A percentile compares a stretch with the other conserved stretches of the same genome.
Evolutionary conservation across 2,329 filamentous ascomycete genomes (phyloP).

Genomic region (Paracorniculantispora psalliotae): DNA sequence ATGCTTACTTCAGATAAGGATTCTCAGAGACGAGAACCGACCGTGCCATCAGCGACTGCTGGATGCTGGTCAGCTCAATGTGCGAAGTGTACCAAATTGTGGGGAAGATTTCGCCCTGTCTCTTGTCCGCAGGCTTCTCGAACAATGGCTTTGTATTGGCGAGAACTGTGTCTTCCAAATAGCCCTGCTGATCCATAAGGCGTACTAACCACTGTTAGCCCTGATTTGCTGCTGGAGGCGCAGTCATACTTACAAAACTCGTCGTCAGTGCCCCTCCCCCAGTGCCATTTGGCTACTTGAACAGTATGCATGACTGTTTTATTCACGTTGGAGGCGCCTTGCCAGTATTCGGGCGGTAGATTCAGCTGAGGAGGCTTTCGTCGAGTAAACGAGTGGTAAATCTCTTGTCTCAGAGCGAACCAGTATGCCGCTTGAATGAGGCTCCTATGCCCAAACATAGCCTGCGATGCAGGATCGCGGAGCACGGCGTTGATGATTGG

Average conservation of each 20-base stretch:
- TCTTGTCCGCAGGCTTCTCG: slow-evolving; percentile 28
- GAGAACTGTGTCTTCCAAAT: slow-evolving; percentile 30
- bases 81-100: slow-evolving; percentile 35
- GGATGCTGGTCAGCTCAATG: slow-evolving; percentile 36
- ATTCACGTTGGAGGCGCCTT: slow-evolving; percentile 32
- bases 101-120: slow-evolving; percentile 36
- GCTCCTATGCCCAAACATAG: slow-evolving; percentile 31
- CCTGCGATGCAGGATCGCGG: slow-evolving; percentile 31
- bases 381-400: slow-evolving; percentile 36
- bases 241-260: slow-evolving; percentile 31
- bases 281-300: slow-evolving; percentile 37
- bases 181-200: slow-evolving; percentile 31
- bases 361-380: slow-evolving; percentile 33
- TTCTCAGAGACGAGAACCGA: slow-evolving; percentile 37
- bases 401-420: slow-evolving; percentile 37
- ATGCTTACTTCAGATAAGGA: slow-evolving; percentile 29
- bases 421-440: slow-evolving; percentile 37
- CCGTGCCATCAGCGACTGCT: slow-evolving; percentile 35
- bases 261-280: slow-evolving; percentile 30
- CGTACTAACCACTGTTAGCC: slow-evolving; percentile 22
- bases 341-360: slow-evolving; percentile 30
- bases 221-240: not conserved
- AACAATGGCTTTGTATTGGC: slow-evolving; percentile 30
- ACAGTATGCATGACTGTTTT: slow-evolving; percentile 38
- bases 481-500: slow-evolving; percentile 37